phyloP scores from a whole-genome alignment of 2,329 filamentous ascomycete genomes.

The Colletotrichum navitas region DNA sequence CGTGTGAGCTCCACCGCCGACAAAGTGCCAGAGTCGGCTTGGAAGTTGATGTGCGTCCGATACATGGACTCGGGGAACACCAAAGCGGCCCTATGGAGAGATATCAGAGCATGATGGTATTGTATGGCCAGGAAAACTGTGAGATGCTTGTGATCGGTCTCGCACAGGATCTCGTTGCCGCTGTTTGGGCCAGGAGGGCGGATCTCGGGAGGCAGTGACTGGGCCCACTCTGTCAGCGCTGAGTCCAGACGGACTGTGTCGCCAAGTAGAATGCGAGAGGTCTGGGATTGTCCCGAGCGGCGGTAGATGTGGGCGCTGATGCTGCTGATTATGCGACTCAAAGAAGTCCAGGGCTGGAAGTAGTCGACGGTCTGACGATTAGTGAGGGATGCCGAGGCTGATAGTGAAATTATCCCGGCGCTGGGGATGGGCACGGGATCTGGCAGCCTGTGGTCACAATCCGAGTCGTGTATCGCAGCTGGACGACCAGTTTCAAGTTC shows the following conservation, averaged over 20 bases:
- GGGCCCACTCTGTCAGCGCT: conserved; percentile 41
- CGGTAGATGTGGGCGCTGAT: conserved; percentile 32
- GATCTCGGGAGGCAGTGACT: conserved; percentile 34
- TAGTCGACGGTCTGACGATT: conserved; percentile 25
- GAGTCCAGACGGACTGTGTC: conserved; percentile 40
- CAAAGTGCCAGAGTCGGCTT: conserved; percentile 17
- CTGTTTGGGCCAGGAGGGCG: conserved; percentile 8
- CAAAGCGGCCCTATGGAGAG: conserved; percentile 41
- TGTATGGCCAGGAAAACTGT: conserved; percentile 20
- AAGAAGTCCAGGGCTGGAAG: conserved; percentile 41
- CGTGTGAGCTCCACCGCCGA: conserved; percentile 24
- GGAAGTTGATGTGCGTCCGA: conserved; percentile 37
- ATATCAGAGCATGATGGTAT: conserved; percentile 42
- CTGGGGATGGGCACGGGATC: not conserved
- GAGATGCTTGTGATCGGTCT: conserved; percentile 21
- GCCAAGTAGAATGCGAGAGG: conserved; percentile 31
- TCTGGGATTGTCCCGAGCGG: conserved; percentile 12
- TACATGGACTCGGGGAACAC: conserved; percentile 43
- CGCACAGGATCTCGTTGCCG: conserved; percentile 7
- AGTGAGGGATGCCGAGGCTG: not conserved
- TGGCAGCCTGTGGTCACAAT: conserved; percentile 37
- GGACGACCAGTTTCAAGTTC: conserved; percentile 46
- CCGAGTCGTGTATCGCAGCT: conserved; percentile 41
- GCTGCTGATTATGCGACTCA: conserved; percentile 42
- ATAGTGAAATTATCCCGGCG: not conserved